Conservation (phyloP, 2,329 filamentous ascomycete species). For the Chrysoporthe austroafricana region DNA sequence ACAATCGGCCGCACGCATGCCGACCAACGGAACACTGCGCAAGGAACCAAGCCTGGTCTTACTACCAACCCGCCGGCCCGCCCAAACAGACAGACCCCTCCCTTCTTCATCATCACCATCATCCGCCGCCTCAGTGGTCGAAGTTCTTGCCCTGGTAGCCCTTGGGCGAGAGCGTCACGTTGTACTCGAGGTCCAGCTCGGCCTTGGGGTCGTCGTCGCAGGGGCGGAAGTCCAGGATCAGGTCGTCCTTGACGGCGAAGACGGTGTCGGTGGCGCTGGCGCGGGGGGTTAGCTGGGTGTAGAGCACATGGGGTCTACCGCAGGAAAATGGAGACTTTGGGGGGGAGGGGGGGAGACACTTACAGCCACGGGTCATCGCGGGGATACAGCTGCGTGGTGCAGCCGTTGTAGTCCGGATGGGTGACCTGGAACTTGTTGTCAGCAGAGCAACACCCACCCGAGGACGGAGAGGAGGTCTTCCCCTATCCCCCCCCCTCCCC, state of each 20-base stretch:
- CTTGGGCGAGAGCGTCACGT: slow-evolving; percentile 34
- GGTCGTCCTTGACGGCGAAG: slow-evolving; percentile 43
- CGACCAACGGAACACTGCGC: too few relatives aligned
- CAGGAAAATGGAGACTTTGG: neutral
- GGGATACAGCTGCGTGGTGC: slow-evolving; percentile 72
- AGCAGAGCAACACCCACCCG: slow-evolving; percentile 20
- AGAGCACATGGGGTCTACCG: too few relatives aligned
- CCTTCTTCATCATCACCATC: too few relatives aligned
- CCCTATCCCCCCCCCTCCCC: too few relatives aligned
- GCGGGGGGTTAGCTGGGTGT: neutral
- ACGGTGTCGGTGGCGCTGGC: slow-evolving; percentile 35
- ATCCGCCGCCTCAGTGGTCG: neutral
- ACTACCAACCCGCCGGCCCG: too few relatives aligned
- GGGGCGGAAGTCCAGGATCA: slow-evolving; percentile 50
- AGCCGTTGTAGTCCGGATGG: slow-evolving; percentile 59
- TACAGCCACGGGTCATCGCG: slow-evolving; percentile 58
- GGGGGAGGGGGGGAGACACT: neutral
- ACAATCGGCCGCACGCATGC: neutral
- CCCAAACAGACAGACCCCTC: too few relatives aligned
- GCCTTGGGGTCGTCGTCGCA: slow-evolving; percentile 41
- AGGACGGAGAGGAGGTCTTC: neutral
- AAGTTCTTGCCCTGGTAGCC: slow-evolving; percentile 30
- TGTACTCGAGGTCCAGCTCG: slow-evolving; percentile 38
- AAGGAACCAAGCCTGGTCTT: too few relatives aligned
- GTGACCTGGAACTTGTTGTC: slow-evolving; percentile 37